These are phyloP conservation scores for Puccinia hordei DNA, from an alignment of 1,284 basidiomycete species.

Conservation along the genomic window DNA sequence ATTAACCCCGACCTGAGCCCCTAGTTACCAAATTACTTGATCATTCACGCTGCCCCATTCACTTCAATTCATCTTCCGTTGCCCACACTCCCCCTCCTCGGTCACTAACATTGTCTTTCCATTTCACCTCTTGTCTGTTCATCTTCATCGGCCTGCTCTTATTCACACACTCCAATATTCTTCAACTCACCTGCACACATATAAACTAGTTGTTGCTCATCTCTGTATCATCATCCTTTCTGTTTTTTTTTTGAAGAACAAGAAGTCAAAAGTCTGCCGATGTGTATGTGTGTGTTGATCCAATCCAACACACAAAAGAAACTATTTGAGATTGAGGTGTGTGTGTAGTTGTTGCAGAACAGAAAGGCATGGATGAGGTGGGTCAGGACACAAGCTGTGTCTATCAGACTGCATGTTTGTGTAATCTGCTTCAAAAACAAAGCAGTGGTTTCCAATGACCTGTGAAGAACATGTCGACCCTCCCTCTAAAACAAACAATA, in stretches of 20 bases:
- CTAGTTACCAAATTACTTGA: not conserved
- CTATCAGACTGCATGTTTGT: too few species aligned
- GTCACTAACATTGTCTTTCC: not conserved
- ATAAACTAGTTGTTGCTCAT: not conserved
- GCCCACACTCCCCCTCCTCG: not conserved
- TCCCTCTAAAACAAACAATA: too few species aligned
- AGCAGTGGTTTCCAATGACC: too few species aligned
- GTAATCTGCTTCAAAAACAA: too few species aligned
- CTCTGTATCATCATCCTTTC: not conserved
- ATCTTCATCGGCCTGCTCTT: not conserved
- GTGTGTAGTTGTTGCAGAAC: too few species aligned
- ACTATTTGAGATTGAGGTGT: too few species aligned
- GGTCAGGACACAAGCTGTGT: too few species aligned
- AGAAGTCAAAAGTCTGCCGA: not conserved
- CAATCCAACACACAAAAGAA: too few species aligned
- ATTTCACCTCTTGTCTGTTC: not conserved
- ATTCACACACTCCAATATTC: not conserved
- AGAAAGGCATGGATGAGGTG: too few species aligned
- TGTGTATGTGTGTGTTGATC: not conserved
- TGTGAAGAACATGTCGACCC: too few species aligned
- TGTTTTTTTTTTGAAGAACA: not conserved
- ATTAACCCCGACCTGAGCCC: not conserved
- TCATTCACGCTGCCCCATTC: not conserved
- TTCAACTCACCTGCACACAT: not conserved
- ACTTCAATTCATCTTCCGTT: not conserved